Percentiles rank a stretch among this genome's conserved stretches.
These are phyloP conservation scores for Sindora glabra DNA, from an alignment of 306 rosid genomes.

Conservation along the genomic window DNA sequence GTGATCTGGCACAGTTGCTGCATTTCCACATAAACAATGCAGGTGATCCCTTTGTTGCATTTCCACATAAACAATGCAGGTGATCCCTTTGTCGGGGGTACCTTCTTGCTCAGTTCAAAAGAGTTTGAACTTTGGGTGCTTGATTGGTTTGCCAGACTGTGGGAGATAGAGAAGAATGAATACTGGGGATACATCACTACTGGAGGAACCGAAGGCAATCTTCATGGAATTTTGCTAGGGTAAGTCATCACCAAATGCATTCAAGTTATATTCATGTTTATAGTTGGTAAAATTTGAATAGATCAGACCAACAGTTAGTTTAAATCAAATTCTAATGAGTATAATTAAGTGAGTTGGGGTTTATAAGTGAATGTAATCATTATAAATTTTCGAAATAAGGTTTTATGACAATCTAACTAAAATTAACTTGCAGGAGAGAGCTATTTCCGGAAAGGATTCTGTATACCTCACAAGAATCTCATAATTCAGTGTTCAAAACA, in stretches of 20 bases:
- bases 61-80: constrained; percentile 60
- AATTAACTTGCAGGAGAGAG: too few species aligned
- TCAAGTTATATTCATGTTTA: too few species aligned
- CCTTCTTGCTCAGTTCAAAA: constrained; percentile 51
- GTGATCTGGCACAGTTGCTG: constrained; percentile 44
- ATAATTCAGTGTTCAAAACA: too few species aligned
- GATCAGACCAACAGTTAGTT: too few species aligned
- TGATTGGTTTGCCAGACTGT: constrained; percentile 58
- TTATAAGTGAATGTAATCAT: neutral
- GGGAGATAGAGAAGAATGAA: constrained; percentile 68
- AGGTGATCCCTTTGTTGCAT: constrained; percentile 62
- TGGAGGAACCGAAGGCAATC: too few species aligned
- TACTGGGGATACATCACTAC: too few species aligned
- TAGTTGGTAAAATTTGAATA: too few species aligned
- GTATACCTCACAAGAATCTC: neutral
- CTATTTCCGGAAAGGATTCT: neutral
- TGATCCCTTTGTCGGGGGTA: too few species aligned
- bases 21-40: constrained; percentile 60
- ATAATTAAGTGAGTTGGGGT: constrained; percentile 45
- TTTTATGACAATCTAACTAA: too few species aligned
- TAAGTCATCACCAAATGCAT: constrained; percentile 55
- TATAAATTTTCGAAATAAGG: too few species aligned
- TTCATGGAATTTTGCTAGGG: too few species aligned
- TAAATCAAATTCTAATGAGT: too few species aligned
- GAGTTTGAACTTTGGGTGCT: constrained; percentile 51